These are phyloP conservation scores for Sanghuangporus weigelae DNA, from an alignment of 1,284 basidiomycete genomes.

Conservation along the genomic window DNA sequence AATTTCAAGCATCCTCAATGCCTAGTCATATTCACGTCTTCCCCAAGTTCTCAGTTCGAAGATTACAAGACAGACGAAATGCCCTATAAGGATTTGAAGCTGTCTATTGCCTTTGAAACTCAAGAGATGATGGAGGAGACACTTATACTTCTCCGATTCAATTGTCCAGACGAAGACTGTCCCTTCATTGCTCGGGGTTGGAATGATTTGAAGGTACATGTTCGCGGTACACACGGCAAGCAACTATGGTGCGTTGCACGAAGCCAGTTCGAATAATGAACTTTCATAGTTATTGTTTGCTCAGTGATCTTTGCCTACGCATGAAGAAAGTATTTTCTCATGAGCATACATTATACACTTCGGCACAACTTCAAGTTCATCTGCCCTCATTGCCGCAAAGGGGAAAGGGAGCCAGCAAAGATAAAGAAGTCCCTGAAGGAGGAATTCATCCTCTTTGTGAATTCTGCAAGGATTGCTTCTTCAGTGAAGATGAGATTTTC, in stretches of 20 bases:
- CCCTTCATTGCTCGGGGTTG: constrained; percentile 84
- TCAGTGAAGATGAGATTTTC: constrained; percentile 89
- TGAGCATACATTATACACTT: constrained; percentile 85
- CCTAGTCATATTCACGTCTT: constrained; percentile 78
- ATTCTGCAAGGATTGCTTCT: constrained; percentile 90
- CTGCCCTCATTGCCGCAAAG: constrained; percentile 68
- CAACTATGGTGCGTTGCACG: constrained; percentile 62
- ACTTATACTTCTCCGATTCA: constrained; percentile 85
- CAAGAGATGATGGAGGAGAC: constrained; percentile 95
- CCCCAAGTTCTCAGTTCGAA: constrained; percentile 58
- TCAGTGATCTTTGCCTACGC: constrained; percentile 82
- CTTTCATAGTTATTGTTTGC: background rate
- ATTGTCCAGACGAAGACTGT: constrained; percentile 79
- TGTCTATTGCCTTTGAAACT: constrained; percentile 85
- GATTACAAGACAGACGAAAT: constrained; percentile 55
- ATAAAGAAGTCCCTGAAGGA: constrained; percentile 57
- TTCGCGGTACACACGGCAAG: constrained; percentile 68
- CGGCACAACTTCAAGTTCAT: constrained; percentile 67
- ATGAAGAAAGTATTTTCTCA: constrained; percentile 95
- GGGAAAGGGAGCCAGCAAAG: constrained; percentile 33
- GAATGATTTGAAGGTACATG: constrained; percentile 83
- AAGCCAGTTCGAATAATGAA: background rate
- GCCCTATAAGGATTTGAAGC: constrained; percentile 69
- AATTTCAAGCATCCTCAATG: constrained; percentile 65
- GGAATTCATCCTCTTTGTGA: constrained; percentile 81